Evolutionary conservation across 768 basidiomycete species (phyloP), one percentile per base, ranked within the genome.

Genomic region (Amyloporia xantha): DNA sequence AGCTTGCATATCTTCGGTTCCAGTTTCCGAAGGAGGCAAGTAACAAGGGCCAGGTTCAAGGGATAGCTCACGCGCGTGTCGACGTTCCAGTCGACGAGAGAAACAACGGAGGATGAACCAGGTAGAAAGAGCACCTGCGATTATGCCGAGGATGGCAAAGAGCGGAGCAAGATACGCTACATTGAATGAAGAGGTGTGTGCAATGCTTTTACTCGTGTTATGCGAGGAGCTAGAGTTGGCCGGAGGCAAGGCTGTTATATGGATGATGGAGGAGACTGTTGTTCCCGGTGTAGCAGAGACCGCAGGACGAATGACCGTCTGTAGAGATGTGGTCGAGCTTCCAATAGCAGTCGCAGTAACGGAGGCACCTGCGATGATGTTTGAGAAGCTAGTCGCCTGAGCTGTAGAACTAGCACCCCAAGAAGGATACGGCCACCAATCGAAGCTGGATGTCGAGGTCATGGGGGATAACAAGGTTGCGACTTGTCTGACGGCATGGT

Each of bases 341-440:
- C n/a, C n/a, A n/a, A n/a, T n/a, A n/a, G n/a, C n/a, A n/a, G n/a
- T n/a, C n/a, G n/a, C n/a, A n/a, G n/a, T n/a, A n/a, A n/a, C n/a
- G n/a, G n/a, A n/a, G 6, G 38, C 17, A 13, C 48, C 28, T 15
- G 39, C 19, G 47, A 21, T 5, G 30, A 12, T 15, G 36, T 42
- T n/a, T 7, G 38, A 21, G 17, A 7, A 7, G 19, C 6, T n/a
- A 39, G 38, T 39, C 20, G 38, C 20, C 6, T 7, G 17, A 19
- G 15, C 17, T 19, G 38, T 21, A 39, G 48, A 42, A 36, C 28
- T 23, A 6, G 48, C 41, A 3, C 59, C 53, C 59, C 60, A 64
- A 1, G 65, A 43, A 0, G 65, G 64, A 44, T 65, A 68, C 0
- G 66, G 65, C 65, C 66, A 67, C 66, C 66, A 67, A n/a, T 64